phyloP scores from a whole-genome alignment of 2,329 filamentous ascomycete genomes.

The Cladosporium cucumerinum region DNA sequence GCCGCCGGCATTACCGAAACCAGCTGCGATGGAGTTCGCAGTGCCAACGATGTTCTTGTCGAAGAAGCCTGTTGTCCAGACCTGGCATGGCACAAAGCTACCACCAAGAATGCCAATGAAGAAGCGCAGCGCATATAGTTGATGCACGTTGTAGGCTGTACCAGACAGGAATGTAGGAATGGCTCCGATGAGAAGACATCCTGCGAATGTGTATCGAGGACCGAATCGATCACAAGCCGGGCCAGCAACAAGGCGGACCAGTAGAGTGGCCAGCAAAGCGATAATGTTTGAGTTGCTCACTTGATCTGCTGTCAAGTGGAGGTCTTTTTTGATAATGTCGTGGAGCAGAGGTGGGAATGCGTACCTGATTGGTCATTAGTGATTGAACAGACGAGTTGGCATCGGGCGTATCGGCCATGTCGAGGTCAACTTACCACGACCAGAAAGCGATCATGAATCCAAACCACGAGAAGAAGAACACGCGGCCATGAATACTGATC shows the following conservation, averaged over 20 bases:
- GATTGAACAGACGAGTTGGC: neutral
- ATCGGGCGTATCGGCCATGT: too few relatives aligned
- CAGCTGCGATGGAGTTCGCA: constrained; percentile 79
- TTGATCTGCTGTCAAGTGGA: constrained; percentile 66
- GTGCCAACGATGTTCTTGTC: constrained; percentile 90
- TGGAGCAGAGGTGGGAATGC: constrained; percentile 81
- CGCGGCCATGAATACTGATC: constrained; percentile 74
- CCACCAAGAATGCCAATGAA: constrained; percentile 78
- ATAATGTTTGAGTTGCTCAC: constrained; percentile 89
- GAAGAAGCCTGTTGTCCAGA: constrained; percentile 90
- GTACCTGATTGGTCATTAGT: constrained; percentile 55
- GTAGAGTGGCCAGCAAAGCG: constrained; percentile 68
- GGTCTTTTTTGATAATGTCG: constrained; percentile 75
- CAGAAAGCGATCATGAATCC: constrained; percentile 86
- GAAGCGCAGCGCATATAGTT: constrained; percentile 72
- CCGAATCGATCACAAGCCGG: constrained; percentile 84
- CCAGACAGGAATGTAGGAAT: constrained; percentile 81
- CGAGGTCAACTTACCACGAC: constrained; percentile 70
- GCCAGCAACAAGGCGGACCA: constrained; percentile 74
- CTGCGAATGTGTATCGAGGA: constrained; percentile 74
- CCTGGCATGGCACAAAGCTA: constrained; percentile 80
- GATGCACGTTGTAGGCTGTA: constrained; percentile 63
- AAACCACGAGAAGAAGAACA: constrained; percentile 87
- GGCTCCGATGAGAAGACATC: constrained; percentile 70
- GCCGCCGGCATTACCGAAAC: constrained; percentile 82